Evolutionary conservation across 2,329 filamentous ascomycete genomes (phyloP).

Genomic region (Arthrobotrys megalospora): DNA sequence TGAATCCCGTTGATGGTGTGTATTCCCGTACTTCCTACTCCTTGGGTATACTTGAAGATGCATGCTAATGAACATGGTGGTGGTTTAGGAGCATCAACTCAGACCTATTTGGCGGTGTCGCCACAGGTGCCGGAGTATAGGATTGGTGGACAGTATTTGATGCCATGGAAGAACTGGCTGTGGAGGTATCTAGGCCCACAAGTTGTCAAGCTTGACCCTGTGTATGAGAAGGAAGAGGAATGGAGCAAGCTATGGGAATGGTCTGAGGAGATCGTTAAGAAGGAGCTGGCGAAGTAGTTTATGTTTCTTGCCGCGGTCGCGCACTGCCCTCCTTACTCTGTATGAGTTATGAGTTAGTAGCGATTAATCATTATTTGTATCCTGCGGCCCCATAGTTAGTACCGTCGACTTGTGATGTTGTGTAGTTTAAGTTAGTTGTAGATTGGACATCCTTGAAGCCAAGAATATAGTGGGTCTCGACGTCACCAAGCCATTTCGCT

Average conservation of each 20-base stretch:
- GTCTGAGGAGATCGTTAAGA: constrained; percentile 59
- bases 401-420: no score
- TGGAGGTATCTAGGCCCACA: constrained; percentile 54
- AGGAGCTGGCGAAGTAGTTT: constrained; percentile 33
- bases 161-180: constrained; percentile 56
- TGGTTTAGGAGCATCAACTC: constrained; percentile 62
- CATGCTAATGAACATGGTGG: constrained; percentile 1
- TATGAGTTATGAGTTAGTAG: no score
- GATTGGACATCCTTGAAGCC: neutral
- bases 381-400: no score
- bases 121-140: constrained; percentile 51
- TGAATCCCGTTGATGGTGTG: constrained; percentile 34
- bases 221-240: constrained; percentile 58
- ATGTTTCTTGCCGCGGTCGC: neutral
- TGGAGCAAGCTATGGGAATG: constrained; percentile 62
- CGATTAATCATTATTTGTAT: no score
- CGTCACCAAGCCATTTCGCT: constrained; percentile 28
- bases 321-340: no score
- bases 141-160: constrained; percentile 61
- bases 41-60: constrained; percentile 8
- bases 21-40: constrained; percentile 3
- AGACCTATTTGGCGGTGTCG: constrained; percentile 59
- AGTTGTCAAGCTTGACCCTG: constrained; percentile 48
- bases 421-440: no score
- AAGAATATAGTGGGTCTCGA: constrained; percentile 21